Evolutionary conservation across 2,329 filamentous ascomycete species (phyloP).

Genomic region (Aspergillus persii): DNA sequence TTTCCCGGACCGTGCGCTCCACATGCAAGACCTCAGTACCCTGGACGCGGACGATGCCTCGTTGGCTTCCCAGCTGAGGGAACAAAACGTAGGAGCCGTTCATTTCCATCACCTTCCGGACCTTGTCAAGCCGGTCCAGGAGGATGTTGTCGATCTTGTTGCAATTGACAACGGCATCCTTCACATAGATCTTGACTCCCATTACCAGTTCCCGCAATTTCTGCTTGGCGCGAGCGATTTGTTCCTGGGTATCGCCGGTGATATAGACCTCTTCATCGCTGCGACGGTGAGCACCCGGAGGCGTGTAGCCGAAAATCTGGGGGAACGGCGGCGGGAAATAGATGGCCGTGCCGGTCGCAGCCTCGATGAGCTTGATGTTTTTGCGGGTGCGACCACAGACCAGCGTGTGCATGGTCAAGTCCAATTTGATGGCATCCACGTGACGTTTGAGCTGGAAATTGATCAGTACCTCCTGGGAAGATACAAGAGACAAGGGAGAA

Average conservation of each 20-base stretch:
- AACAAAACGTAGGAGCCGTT: conserved; percentile 96
- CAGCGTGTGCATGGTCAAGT: conserved; percentile 83
- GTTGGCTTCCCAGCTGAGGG: conserved; percentile 80
- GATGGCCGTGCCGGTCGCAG: conserved; percentile 90
- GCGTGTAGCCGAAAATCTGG: conserved; percentile 84
- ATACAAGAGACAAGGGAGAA: conserved; percentile 9
- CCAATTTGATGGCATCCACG: conserved; percentile 77
- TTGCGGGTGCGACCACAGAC: conserved; percentile 91
- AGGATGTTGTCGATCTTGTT: conserved; percentile 95
- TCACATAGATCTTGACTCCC: conserved; percentile 79
- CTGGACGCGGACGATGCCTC: conserved; percentile 82
- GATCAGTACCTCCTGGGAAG: conserved; percentile 17
- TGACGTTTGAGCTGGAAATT: conserved; percentile 49
- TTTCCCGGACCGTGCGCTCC: conserved; percentile 89
- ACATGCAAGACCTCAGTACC: conserved; percentile 91
- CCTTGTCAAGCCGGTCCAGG: conserved; percentile 87
- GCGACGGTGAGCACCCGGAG: conserved; percentile 74
- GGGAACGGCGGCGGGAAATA: conserved; percentile 97
- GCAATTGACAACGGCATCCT: conserved; percentile 84
- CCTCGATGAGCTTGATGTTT: conserved; percentile 98
- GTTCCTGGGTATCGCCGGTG: conserved; percentile 80
- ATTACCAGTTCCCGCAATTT: conserved; percentile 83
- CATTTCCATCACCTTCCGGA: conserved; percentile 94
- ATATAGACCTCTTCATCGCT: conserved; percentile 92
- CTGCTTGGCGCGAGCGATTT: conserved; percentile 84